phyloP scores from a whole-genome alignment of 2,329 filamentous ascomycete genomes.

The Teratosphaeria epicoccoides region DNA sequence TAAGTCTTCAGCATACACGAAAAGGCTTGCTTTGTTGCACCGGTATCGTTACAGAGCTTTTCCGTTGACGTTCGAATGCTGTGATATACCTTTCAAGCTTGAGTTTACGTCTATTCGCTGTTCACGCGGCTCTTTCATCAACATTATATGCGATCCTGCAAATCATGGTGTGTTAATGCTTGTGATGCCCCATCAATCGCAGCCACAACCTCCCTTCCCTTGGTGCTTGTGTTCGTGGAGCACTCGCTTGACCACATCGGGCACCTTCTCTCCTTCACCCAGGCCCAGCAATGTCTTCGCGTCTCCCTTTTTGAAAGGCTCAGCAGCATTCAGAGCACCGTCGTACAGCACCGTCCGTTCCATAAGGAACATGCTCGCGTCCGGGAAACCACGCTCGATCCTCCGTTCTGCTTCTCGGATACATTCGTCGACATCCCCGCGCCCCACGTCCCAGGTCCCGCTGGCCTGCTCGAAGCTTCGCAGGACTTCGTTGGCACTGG shows the following conservation, averaged over 20 bases:
- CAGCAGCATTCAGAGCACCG: conserved; percentile 14
- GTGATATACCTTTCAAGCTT: too few species aligned
- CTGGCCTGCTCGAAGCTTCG: conserved; percentile 12
- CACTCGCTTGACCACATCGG: conserved; percentile 10
- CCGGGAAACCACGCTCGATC: conserved; percentile 28
- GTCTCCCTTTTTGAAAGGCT: conserved; percentile 19
- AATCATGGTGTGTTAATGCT: not conserved
- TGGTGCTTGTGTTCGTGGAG: conserved; percentile 15
- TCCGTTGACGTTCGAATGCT: too few species aligned
- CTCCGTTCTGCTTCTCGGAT: conserved; percentile 26
- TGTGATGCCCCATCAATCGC: conserved; percentile 10
- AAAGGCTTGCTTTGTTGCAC: too few species aligned
- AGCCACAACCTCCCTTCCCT: conserved; percentile 26
- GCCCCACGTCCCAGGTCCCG: conserved; percentile 21
- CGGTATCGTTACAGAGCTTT: too few species aligned
- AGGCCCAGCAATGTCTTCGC: conserved; percentile 11
- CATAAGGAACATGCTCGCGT: conserved; percentile 30
- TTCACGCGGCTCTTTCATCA: not conserved
- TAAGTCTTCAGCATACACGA: too few species aligned
- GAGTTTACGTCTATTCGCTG: too few species aligned
- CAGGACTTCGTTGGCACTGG: conserved; percentile 25
- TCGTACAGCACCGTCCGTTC: conserved; percentile 30
- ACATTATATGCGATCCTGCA: too few species aligned
- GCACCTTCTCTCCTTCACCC: conserved; percentile 8
- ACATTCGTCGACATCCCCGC: conserved; percentile 26